phyloP scores from a whole-genome alignment of 129 eudicot genomes.

The Artemisia tridentata region DNA sequence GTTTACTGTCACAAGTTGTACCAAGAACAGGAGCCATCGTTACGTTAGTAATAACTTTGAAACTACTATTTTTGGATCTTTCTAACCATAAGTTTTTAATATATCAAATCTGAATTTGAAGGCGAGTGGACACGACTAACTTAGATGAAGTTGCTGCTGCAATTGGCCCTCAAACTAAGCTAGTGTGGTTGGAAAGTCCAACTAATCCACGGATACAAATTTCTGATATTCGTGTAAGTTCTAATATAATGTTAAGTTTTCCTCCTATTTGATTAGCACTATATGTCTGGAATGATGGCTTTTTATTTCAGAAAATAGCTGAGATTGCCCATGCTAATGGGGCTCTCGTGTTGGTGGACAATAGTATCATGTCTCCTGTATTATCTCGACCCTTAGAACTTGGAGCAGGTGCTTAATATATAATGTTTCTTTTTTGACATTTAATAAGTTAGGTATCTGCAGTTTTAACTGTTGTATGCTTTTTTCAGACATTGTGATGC shows the following conservation, averaged over 20 bases:
- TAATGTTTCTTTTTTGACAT: conserved; percentile 10
- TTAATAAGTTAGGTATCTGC: not conserved
- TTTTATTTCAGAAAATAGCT: conserved; percentile 69
- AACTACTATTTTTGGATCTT: not conserved
- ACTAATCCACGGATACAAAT: conserved; percentile 92
- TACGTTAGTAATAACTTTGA: conserved; percentile 51
- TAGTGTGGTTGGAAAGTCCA: conserved; percentile 98
- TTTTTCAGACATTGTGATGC: conserved; percentile 89
- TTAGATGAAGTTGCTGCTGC: conserved; percentile 84
- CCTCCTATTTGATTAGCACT: conserved; percentile 1
- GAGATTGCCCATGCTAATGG: conserved; percentile 86
- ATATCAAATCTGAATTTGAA: conserved; percentile 27
- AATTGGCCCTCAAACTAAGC: conserved; percentile 81
- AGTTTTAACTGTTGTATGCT: not conserved
- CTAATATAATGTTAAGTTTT: not conserved
- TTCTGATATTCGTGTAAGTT: conserved; percentile 81
- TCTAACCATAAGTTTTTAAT: conserved; percentile 1
- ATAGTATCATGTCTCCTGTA: conserved; percentile 97
- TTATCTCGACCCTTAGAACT: conserved; percentile 83
- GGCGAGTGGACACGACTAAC: conserved; percentile 78
- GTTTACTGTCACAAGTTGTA: conserved; percentile 72
- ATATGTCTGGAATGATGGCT: conserved; percentile 1
- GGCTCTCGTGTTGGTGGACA: conserved; percentile 91
- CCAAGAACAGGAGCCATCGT: conserved; percentile 82
- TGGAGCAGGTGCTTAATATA: conserved; percentile 70